Conservation (phyloP, 1,284 basidiomycete species). For the Hortiboletus rubellus region DNA sequence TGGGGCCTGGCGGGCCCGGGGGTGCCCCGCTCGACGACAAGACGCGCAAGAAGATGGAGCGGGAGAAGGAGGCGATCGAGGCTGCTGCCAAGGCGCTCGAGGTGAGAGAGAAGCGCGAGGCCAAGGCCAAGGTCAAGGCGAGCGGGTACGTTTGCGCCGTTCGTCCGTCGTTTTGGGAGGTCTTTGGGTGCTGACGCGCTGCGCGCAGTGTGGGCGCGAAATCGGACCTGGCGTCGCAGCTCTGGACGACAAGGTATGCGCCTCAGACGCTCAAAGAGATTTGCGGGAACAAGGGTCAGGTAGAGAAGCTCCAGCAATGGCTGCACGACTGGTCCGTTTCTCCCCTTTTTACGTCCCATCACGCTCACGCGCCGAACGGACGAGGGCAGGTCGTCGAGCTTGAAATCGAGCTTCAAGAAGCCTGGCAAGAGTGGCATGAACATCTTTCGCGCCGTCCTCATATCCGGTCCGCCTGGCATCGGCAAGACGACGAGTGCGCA, state of each 20-base stretch:
- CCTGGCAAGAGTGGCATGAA: slow-evolving; percentile 92
- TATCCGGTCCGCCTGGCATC: slow-evolving; percentile 94
- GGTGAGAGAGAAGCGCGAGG: slow-evolving; percentile 57
- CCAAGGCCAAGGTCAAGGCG: slow-evolving; percentile 29
- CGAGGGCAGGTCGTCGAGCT: slow-evolving; percentile 63
- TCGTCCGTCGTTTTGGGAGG: no score
- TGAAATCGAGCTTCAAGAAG: slow-evolving; percentile 85
- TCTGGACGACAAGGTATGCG: slow-evolving; percentile 97
- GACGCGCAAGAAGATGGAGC: slow-evolving; percentile 77
- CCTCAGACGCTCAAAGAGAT: slow-evolving; percentile 87
- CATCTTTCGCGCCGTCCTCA: slow-evolving; percentile 82
- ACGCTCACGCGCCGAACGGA: background rate
- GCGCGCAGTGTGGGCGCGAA: slow-evolving; percentile 28
- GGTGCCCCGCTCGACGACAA: slow-evolving; percentile 67
- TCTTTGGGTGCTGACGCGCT: no score
- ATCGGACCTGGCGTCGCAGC: slow-evolving; percentile 55
- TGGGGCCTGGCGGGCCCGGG: slow-evolving; percentile 40
- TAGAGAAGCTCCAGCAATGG: slow-evolving; percentile 90
- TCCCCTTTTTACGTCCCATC: background rate
- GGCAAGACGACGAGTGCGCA: slow-evolving; percentile 98
- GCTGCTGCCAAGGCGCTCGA: slow-evolving; percentile 78
- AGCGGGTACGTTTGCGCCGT: slow-evolving; percentile 15
- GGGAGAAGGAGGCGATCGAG: slow-evolving; percentile 77
- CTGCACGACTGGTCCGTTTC: slow-evolving; percentile 76
- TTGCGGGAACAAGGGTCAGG: slow-evolving; percentile 90